Conservation (phyloP, 2,329 filamentous ascomycete genomes). For the Penicillium griseofulvum region DNA sequence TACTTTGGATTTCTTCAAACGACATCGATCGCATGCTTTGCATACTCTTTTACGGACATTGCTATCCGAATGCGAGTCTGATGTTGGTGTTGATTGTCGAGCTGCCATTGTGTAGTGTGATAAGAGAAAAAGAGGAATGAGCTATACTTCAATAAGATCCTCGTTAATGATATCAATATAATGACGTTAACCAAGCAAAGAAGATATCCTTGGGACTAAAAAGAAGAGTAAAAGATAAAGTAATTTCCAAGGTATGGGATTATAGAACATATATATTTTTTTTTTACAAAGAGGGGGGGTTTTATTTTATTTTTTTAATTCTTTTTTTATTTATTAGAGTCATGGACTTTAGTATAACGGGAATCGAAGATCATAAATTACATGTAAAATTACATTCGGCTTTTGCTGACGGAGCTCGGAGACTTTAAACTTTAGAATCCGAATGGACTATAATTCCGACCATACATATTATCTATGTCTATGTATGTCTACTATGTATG, state of each 20-base stretch:
- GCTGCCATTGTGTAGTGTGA: slow-evolving; percentile 32
- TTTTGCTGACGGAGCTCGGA: slow-evolving; percentile 21
- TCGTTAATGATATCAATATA: slow-evolving; percentile 23
- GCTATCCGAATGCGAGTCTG: slow-evolving; percentile 45
- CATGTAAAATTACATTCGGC: slow-evolving; percentile 10
- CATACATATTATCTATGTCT: too few species aligned
- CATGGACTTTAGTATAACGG: not conserved
- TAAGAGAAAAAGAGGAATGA: slow-evolving; percentile 3
- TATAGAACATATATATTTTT: too few species aligned
- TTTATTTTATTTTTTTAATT: slow-evolving; percentile 8
- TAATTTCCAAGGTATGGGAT: not conserved
- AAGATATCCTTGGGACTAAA: not conserved
- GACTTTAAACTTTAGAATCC: slow-evolving; percentile 17
- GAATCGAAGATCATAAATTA: not conserved
- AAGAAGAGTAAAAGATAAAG: not conserved
- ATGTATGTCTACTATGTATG: too few species aligned
- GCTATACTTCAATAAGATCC: slow-evolving; percentile 26
- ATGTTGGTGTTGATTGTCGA: slow-evolving; percentile 41
- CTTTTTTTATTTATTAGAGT: not conserved
- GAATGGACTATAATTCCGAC: slow-evolving; percentile 18
- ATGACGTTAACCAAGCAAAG: slow-evolving; percentile 17
- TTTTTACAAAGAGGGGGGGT: not conserved
- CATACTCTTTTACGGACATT: slow-evolving; percentile 61
- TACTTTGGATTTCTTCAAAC: slow-evolving; percentile 66
- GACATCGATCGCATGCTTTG: slow-evolving; percentile 65